These are phyloP conservation scores for Lachnellula subtilissima DNA, from an alignment of 2,329 filamentous ascomycete species.

Conservation along the genomic window DNA sequence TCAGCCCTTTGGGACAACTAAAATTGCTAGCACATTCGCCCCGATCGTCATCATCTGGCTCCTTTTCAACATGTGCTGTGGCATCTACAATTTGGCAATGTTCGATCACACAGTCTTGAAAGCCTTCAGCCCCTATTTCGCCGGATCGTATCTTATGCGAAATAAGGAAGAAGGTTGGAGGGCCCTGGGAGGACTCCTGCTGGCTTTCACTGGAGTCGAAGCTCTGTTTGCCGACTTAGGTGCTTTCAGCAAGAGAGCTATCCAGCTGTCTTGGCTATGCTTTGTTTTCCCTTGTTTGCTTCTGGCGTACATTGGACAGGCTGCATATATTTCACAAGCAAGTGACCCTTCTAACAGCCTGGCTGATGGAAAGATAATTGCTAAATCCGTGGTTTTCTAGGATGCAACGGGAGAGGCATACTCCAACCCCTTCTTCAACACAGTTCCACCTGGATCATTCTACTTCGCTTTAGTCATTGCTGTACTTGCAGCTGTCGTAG, in stretches of 20 bases:
- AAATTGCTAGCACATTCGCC: constrained; percentile 56
- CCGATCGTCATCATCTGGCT: constrained; percentile 66
- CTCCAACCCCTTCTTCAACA: constrained; percentile 70
- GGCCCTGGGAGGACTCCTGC: constrained; percentile 64
- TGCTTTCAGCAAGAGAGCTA: constrained; percentile 64
- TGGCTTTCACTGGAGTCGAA: constrained; percentile 75
- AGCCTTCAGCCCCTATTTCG: constrained; percentile 55
- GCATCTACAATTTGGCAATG: constrained; percentile 56
- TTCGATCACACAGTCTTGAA: constrained; percentile 50
- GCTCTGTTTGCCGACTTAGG: constrained; percentile 74
- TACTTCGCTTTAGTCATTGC: constrained; percentile 66
- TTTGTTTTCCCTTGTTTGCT: constrained; percentile 63
- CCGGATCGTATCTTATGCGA: constrained; percentile 54
- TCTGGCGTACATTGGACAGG: constrained; percentile 53
- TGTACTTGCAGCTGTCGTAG: constrained; percentile 67
- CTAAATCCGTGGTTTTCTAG: neutral
- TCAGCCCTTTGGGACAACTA: constrained; percentile 60
- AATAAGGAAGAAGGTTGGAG: constrained; percentile 58
- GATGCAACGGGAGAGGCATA: constrained; percentile 53
- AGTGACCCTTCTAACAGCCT: neutral
- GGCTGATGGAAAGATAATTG: neutral
- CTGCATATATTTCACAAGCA: constrained; percentile 58
- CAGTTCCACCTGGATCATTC: constrained; percentile 61
- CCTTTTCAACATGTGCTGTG: constrained; percentile 55
- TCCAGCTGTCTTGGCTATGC: constrained; percentile 68